phyloP scores from a whole-genome alignment of 75 land plant species.

The Sequoiadendron giganteum region DNA sequence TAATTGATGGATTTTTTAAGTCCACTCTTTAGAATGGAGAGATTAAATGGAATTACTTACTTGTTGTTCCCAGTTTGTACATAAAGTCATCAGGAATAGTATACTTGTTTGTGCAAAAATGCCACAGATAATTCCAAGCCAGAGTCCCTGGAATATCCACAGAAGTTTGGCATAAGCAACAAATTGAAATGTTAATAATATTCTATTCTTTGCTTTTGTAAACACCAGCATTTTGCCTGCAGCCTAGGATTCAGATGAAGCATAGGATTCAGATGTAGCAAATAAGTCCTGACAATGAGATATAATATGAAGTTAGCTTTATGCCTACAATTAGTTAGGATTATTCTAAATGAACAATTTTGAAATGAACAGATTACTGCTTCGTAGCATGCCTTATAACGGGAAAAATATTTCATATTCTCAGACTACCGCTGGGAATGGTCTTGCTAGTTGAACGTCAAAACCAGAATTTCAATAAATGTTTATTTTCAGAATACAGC shows the following conservation, averaged over 20 bases:
- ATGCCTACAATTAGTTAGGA: not conserved
- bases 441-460: too few relatives aligned
- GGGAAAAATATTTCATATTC: not conserved
- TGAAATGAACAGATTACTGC: not conserved
- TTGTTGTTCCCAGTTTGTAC: conserved; percentile 70
- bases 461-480: too few relatives aligned
- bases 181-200: not conserved
- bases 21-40: not conserved
- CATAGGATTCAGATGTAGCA: too few relatives aligned
- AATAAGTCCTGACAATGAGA: not conserved
- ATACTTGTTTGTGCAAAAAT: conserved; percentile 40
- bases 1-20: not conserved
- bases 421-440: too few relatives aligned
- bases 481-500: too few relatives aligned
- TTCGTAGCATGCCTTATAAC: not conserved
- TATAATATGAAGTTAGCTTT: not conserved
- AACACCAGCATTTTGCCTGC: not conserved
- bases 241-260: not conserved
- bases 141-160: conserved; percentile 57
- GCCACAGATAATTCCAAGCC: conserved; percentile 77
- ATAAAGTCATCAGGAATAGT: conserved; percentile 26
- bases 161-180: not conserved
- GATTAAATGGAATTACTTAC: conserved; percentile 26
- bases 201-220: not conserved
- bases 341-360: not conserved